Conservation (phyloP, 805 yeast species). For the Clavispora santaluciae region DNA sequence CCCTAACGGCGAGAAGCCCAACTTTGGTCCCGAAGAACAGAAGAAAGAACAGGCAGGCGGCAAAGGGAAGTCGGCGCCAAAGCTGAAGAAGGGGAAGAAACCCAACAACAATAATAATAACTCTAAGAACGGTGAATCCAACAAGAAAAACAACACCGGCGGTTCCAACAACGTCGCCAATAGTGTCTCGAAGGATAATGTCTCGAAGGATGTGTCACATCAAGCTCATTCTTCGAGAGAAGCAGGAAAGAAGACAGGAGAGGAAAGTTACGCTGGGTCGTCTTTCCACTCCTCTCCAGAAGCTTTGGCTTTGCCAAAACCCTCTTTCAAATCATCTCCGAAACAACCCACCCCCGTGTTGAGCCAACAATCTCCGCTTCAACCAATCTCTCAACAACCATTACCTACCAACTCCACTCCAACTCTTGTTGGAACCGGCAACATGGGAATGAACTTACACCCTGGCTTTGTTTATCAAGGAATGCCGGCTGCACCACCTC, state of each 20-base stretch:
- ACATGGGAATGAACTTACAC: slow-evolving; percentile 5
- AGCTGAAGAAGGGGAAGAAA: background rate
- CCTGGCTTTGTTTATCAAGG: slow-evolving; percentile 17
- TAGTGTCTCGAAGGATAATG: background rate
- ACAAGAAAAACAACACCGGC: slow-evolving; percentile 5
- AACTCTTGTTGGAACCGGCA: background rate
- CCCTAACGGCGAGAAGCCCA: slow-evolving; percentile 25
- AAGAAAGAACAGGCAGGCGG: background rate
- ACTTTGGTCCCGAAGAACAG: slow-evolving; percentile 12
- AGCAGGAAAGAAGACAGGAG: slow-evolving; percentile 11
- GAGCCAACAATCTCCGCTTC: slow-evolving; percentile 1
- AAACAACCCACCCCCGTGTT: slow-evolving; percentile 3
- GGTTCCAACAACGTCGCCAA: slow-evolving; percentile 4
- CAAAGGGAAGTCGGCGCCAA: background rate
- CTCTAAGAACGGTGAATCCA: slow-evolving; percentile 4
- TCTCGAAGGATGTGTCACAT: background rate
- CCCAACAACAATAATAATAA: slow-evolving; percentile 1
- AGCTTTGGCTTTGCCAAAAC: slow-evolving; percentile 52
- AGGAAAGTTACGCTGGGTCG: slow-evolving; percentile 49
- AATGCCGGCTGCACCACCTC: slow-evolving; percentile 18
- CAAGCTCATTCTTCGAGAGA: background rate
- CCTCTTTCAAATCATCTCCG: slow-evolving; percentile 37
- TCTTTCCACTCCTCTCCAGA: slow-evolving; percentile 55
- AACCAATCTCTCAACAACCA: slow-evolving; percentile 7
- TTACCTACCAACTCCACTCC: slow-evolving; percentile 6